Evolutionary conservation across 306 rosid species (phyloP), one percentile per base, ranked within the genome.

Genomic region (Dalbergia cochinchinensis): DNA sequence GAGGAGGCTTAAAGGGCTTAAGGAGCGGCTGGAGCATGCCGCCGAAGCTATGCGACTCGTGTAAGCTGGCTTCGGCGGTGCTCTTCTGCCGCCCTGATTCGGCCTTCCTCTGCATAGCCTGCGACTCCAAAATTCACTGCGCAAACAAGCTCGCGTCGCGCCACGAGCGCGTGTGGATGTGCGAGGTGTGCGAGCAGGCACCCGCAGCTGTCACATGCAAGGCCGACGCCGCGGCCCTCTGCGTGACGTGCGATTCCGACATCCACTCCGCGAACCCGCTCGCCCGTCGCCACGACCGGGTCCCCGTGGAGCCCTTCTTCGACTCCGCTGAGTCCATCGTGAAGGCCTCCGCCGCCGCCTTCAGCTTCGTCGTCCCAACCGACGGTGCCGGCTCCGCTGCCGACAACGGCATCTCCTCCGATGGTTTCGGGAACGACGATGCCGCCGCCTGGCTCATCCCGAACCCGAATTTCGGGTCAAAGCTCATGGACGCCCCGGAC

Each of bases 221-320:
- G 83, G 99, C 99, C 0, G 99, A 96, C 83, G 98, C 99, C 5
- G 99, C 98, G 0, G 92, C 91, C 0, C 98, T 96, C 48, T 96
- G 99, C 58, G 89, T 90, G 89, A 79, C 96, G 11, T 96, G 98
- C 89, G 98, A 96, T 62, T 83, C 92, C 0, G 98, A 96, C 26
- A 91, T 96, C 87, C 99, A 96, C 85, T 96, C 99, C 0, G 99
- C 98, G 0, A 93, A 96, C 39, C 98, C 98, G 2, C 90, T 96
- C 12, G 92, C 99, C 0, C 86, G 85, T 11, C 99, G 99, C 75
- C 99, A 96, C 89, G 97, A 93, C 47, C 96, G 99, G 0, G 89
- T 93, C 14, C 96, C 98, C 4, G 93, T 96, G 8, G 92, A 93
- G 82, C 98, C 98, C 1, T 91, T 96, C 82, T 86, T 67, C 18